A percentile compares a stretch with the other conserved stretches of the same genome.
Evolutionary conservation across 371 early-diverging fungal species (phyloP).

Genomic region (Mortierella sp.): DNA sequence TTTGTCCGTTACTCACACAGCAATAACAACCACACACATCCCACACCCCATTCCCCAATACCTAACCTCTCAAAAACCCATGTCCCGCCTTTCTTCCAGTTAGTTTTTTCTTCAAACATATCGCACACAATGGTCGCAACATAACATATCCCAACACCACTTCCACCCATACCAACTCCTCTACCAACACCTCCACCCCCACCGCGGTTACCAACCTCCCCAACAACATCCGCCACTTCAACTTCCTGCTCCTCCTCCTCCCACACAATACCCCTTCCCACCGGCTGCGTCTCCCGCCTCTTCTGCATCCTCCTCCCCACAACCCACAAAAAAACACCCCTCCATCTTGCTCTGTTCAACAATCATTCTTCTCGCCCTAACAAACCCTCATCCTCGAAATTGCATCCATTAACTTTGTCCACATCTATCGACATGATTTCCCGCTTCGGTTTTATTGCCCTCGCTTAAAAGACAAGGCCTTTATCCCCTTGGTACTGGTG

Average conservation of each 20-base stretch:
- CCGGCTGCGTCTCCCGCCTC: neutral
- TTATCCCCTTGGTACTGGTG: neutral
- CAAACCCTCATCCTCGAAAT: slow-evolving; percentile 16
- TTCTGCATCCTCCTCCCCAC: neutral
- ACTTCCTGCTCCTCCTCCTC: neutral
- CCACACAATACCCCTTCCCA: neutral
- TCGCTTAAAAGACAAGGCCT: neutral
- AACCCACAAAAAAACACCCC: slow-evolving; percentile 2
- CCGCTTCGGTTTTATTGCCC: neutral
- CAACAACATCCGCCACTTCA: no score
- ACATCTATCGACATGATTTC: slow-evolving; percentile 2
- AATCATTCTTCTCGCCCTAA: neutral
- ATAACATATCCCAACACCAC: neutral
- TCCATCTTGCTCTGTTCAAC: neutral
- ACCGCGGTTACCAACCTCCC: neutral
- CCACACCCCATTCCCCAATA: neutral
- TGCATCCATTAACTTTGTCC: neutral
- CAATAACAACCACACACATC: no score
- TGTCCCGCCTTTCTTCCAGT: no score
- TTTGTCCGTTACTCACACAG: no score
- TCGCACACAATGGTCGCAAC: neutral
- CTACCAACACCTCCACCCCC: neutral
- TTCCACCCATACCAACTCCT: neutral
- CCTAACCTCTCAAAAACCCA: neutral
- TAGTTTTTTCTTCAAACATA: no score